Evolutionary conservation across 2,329 filamentous ascomycete genomes (phyloP), one percentile per base, ranked within the genome.

Genomic region (Thelonectria blattea): DNA sequence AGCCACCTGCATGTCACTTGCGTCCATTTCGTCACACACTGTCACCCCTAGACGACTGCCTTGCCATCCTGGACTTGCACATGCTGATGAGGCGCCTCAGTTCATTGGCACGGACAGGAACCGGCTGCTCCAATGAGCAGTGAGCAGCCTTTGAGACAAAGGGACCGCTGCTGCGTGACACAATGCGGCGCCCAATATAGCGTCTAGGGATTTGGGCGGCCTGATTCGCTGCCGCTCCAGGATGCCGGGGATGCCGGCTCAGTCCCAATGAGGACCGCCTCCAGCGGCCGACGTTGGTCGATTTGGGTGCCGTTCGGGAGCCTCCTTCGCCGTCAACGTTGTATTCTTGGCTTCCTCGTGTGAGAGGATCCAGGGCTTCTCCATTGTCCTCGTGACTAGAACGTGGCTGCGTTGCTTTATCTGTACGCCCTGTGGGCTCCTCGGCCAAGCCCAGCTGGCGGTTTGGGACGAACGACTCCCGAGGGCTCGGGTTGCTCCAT

Each of bases 81-180:
- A 75, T 52, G 42, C 68, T 72, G 2, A 71, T 66, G 7, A 77
- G 58, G 22, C 73, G 64, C 58, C 63, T 71, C 53, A 75, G 53
- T 52, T 76, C 73, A 9, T 64, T 69, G 5, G 65, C 70, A 54
- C 71, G 65, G 5, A 76, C 61, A 2, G 74, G 74, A 30, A 61
- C 66, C 2, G 74, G 73, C 50, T 75, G 71, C 47, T 75, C 68
- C 15, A 76, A 62, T 1, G 58, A 50, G 20, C 74, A 76, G n/a
- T 64, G 58, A 12, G 61, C 67, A 12, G 61, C 67, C 43, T 66
- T 71, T 9, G 72, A 68, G 18, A 76, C 46, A 1, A 74, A 53
- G 2, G 68, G 61, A 1, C 57, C 60, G 12, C 61, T 62, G 43
- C 66, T 66, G 17, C 66, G 65, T 18, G 69, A 68, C 15, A 68